Evolutionary conservation across 208 protist genomes (phyloP), one percentile per base, ranked within the genome.

Genomic region (Leishmania mexicana): DNA sequence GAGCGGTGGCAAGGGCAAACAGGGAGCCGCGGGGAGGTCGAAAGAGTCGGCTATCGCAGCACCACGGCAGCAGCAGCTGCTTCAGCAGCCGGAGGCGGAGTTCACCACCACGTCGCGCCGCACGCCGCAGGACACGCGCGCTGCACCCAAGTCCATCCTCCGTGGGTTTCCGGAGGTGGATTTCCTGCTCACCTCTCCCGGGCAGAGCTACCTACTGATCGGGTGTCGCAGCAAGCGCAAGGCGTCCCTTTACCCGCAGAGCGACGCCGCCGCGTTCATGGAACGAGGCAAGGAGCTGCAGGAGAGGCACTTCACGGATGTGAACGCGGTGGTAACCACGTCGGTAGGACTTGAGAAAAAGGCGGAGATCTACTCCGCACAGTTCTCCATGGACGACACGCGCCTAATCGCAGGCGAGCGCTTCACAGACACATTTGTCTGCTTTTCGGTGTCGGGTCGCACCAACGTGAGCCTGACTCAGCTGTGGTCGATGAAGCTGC

Each of bases 141-240:
- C 83, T n/a, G 65, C 73, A 28, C 83, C 83, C 17, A 70, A 53
- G 67, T 96, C 89, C 62, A 78, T 89, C 24, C 72, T 96, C 19
- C 86, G 88, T 60, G 93, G 93, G 40, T 87, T 90, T 51, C 86
- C 90, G 10, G 77, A 89, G 42, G 93, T 96, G 67, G 89, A 96
- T 77, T 62, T 93, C 38, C 72, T 96, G 67, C 54, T 91, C 62
- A 76, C 86, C 35, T 96, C 93, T n/a, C 91, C 93, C 17, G 85
- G 81, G 15, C 88, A 94, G 81, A 79, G 85, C 49, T 93, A 88
- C 78, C 64, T 96, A 40, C 81, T 96, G n/a, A 85, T 94, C 24
- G 85, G 89, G 21, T 92, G 90, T 76, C 87, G 90, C 81, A 91
- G 85, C 85, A 96, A 96, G 81, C 86, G 88, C 35, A 83, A 79